Evolutionary conservation across 768 basidiomycete genomes (phyloP).

Genomic region (Leucogyrophana mollusca): DNA sequence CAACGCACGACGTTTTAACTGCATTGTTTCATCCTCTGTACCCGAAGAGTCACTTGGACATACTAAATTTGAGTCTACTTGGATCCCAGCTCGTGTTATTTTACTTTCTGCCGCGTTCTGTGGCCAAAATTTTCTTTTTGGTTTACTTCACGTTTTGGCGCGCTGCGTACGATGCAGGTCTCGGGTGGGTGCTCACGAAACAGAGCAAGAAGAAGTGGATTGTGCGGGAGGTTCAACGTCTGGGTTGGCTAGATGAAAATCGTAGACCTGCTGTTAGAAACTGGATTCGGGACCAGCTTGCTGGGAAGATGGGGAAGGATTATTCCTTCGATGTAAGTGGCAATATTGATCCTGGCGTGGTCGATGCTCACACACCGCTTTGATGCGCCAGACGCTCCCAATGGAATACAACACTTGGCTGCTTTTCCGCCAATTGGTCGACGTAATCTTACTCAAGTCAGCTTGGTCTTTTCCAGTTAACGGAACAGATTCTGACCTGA

Average conservation of each 20-base stretch:
- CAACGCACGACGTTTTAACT: conserved; percentile 88
- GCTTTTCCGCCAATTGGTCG: conserved; percentile 92
- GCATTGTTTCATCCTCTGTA: conserved; percentile 79
- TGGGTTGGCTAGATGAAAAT: conserved; percentile 86
- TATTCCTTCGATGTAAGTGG: conserved; percentile 85
- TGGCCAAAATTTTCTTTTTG: conserved; percentile 70
- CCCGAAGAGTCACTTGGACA: conserved; percentile 86
- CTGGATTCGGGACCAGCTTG: conserved; percentile 88
- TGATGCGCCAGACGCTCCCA: conserved; percentile 65
- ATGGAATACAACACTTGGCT: conserved; percentile 97
- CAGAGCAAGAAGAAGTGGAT: conserved; percentile 97
- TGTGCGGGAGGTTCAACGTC: conserved; percentile 70
- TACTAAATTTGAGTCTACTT: conserved; percentile 80
- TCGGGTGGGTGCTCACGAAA: conserved; percentile 91
- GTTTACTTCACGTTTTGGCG: conserved; percentile 94
- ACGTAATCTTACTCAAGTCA: conserved; percentile 94
- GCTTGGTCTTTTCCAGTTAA: conserved; percentile 33
- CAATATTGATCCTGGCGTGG: not conserved
- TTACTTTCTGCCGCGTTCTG: conserved; percentile 54
- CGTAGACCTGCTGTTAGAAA: conserved; percentile 59
- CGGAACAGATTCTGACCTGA: too few species aligned
- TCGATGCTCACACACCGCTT: conserved; percentile 2
- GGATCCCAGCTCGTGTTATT: conserved; percentile 78
- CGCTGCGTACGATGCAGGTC: conserved; percentile 85
- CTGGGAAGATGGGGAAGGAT: conserved; percentile 91